Percentiles rank a stretch among this genome's conserved stretches.
phyloP scores from a whole-genome alignment of 306 rosid genomes.

The Coriaria nepalensis region DNA sequence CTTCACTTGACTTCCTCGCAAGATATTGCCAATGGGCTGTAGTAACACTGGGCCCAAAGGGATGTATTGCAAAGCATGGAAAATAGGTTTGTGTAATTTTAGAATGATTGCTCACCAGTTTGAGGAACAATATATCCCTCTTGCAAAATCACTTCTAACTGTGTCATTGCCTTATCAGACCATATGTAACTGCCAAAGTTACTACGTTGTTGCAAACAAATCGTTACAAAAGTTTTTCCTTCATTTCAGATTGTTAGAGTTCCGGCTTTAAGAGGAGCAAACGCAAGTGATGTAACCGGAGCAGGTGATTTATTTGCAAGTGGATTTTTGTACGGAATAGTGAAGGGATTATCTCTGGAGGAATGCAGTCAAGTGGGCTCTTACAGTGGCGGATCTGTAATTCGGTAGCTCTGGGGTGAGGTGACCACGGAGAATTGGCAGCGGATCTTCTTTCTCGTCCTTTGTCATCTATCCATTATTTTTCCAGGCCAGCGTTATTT shows the following conservation, averaged over 20 bases:
- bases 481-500: too few species aligned
- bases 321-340: constrained; percentile 81
- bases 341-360: constrained; percentile 69
- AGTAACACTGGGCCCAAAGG: constrained; percentile 73
- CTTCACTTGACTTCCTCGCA: constrained; percentile 58
- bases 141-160: not conserved
- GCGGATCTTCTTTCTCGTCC: too few species aligned
- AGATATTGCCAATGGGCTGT: constrained; percentile 81
- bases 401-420: constrained; percentile 83
- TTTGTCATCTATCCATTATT: too few species aligned
- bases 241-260: constrained; percentile 44
- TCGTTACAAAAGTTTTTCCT: not conserved
- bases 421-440: constrained; percentile 68
- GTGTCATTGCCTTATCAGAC: not conserved
- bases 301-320: constrained; percentile 97
- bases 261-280: constrained; percentile 65
- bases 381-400: constrained; percentile 90
- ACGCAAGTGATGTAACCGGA: constrained; percentile 82
- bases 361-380: constrained; percentile 84
- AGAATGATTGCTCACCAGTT: not conserved
- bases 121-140: not conserved
- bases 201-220: not conserved
- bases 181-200: not conserved
- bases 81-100: constrained; percentile 46
- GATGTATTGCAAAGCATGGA: constrained; percentile 90